Conservation (phyloP, 2,329 filamentous ascomycete genomes). For the Penicillium sp. region DNA sequence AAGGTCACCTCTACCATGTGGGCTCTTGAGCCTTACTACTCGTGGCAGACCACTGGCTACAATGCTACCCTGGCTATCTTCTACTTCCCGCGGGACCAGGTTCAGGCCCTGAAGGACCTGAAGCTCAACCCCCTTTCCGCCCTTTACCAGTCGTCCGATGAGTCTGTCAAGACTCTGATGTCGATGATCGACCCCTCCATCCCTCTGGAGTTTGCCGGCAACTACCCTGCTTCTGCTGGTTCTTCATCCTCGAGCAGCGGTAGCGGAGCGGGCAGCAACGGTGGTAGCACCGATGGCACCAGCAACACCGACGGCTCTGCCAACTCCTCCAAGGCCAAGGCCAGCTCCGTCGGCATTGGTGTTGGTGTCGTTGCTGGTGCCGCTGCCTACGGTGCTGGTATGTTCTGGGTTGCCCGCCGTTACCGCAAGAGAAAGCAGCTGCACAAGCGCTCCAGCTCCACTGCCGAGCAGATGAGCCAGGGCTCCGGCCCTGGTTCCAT, state of each 20-base stretch:
- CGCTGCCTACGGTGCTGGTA: conserved; percentile 86
- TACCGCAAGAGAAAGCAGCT: conserved; percentile 84
- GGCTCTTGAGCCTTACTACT: conserved; percentile 76
- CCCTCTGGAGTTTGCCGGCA: conserved; percentile 58
- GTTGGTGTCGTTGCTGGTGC: conserved; percentile 76
- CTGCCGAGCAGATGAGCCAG: conserved; percentile 67
- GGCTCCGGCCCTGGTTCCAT: conserved; percentile 47
- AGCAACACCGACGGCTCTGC: conserved; percentile 53
- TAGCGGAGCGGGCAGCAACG: conserved; percentile 25
- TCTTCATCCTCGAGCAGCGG: conserved; percentile 38
- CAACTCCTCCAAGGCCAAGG: conserved; percentile 39
- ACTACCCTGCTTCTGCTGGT: conserved; percentile 24
- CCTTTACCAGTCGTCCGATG: conserved; percentile 71
- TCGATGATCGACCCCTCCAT: conserved; percentile 82
- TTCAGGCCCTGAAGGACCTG: conserved; percentile 68
- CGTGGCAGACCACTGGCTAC: conserved; percentile 66
- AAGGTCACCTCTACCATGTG: conserved; percentile 64
- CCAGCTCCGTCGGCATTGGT: conserved; percentile 66
- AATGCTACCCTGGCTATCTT: conserved; percentile 78
- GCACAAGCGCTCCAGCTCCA: conserved; percentile 76
- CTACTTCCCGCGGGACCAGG: conserved; percentile 71
- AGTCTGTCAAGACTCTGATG: conserved; percentile 72
- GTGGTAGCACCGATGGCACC: conserved; percentile 32
- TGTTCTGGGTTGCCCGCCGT: conserved; percentile 88
- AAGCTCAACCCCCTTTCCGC: conserved; percentile 70